A percentile compares a stretch with the other conserved stretches of the same genome.
Conservation (phyloP, 305 asterid genomes). For the Rubia tinctorum region DNA sequence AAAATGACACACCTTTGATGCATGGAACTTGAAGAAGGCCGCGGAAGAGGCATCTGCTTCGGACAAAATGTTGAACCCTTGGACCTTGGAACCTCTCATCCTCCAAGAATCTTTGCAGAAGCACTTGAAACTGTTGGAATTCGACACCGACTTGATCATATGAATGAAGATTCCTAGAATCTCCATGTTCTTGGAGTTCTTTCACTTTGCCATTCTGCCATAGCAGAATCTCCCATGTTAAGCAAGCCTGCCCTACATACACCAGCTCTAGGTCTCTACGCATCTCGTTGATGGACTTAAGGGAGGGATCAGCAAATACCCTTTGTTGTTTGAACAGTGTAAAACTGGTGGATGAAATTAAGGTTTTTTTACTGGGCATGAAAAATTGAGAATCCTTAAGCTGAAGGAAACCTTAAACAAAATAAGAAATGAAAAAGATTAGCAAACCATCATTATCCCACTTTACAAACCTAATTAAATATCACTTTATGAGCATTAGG, state of each 20-base stretch:
- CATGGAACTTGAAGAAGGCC: conserved; percentile 73
- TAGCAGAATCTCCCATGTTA: conserved; percentile 73
- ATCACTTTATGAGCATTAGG: not conserved
- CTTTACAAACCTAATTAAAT: not conserved
- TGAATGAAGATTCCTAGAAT: conserved; percentile 30
- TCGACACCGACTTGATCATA: conserved; percentile 67
- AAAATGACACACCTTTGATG: conserved; percentile 47
- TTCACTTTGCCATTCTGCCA: conserved; percentile 59
- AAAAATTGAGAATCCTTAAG: conserved; percentile 57
- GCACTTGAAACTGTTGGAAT: conserved; percentile 80
- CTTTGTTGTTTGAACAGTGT: conserved; percentile 45
- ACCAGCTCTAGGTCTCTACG: conserved; percentile 61
- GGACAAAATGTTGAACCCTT: conserved; percentile 50
- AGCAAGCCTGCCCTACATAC: conserved; percentile 74
- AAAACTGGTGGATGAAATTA: conserved; percentile 24
- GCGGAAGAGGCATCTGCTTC: conserved; percentile 47
- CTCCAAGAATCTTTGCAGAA: conserved; percentile 69
- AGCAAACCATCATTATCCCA: not conserved
- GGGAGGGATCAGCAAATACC: conserved; percentile 60
- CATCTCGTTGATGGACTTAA: conserved; percentile 48
- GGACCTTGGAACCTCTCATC: conserved; percentile 74
- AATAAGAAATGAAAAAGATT: not conserved
- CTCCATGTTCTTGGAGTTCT: conserved; percentile 41
- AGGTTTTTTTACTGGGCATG: conserved; percentile 32
- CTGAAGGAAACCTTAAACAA: conserved; percentile 59